These are phyloP conservation scores for Cryptococcus neoformans DNA, from an alignment of 1,284 basidiomycete species.

Conservation along the genomic window DNA sequence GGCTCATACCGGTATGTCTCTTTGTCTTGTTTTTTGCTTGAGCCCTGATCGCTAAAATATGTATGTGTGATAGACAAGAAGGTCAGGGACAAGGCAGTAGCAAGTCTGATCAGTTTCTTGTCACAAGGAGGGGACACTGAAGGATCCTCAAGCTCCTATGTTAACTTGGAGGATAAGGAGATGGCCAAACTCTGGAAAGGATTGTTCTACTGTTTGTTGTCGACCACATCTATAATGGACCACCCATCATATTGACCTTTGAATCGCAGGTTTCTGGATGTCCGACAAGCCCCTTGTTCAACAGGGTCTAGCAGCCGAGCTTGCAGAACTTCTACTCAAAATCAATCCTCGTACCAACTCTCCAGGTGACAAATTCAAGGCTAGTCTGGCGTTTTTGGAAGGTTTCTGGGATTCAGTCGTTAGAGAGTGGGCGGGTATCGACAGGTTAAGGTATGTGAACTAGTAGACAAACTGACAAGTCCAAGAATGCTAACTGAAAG, in stretches of 20 bases:
- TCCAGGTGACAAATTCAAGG: conserved; percentile 33
- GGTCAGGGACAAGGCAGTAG: conserved; percentile 82
- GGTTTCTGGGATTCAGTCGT: conserved; percentile 90
- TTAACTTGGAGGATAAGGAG: conserved; percentile 60
- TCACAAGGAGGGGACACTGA: conserved; percentile 60
- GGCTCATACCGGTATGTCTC: conserved; percentile 70
- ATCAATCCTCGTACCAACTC: conserved; percentile 55
- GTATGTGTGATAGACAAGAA: conserved; percentile 64
- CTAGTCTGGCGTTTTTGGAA: conserved; percentile 71
- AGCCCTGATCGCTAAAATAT: background rate
- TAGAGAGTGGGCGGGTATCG: conserved; percentile 89
- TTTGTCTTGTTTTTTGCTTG: background rate
- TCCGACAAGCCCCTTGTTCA: conserved; percentile 97
- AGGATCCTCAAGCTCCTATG: conserved; percentile 18
- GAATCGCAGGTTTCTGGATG: conserved; percentile 88
- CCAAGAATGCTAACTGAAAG: background rate
- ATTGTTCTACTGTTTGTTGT: conserved; percentile 81
- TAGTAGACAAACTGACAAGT: background rate
- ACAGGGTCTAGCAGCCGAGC: conserved; percentile 80
- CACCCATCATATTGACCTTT: background rate
- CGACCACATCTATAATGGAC: background rate
- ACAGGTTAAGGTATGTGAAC: conserved; percentile 68
- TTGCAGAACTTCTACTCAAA: conserved; percentile 73
- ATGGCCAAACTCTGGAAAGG: conserved; percentile 97
- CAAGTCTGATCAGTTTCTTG: conserved; percentile 69